Conservation (phyloP, 1,284 basidiomycete genomes). For the Trichosporon asahii region DNA sequence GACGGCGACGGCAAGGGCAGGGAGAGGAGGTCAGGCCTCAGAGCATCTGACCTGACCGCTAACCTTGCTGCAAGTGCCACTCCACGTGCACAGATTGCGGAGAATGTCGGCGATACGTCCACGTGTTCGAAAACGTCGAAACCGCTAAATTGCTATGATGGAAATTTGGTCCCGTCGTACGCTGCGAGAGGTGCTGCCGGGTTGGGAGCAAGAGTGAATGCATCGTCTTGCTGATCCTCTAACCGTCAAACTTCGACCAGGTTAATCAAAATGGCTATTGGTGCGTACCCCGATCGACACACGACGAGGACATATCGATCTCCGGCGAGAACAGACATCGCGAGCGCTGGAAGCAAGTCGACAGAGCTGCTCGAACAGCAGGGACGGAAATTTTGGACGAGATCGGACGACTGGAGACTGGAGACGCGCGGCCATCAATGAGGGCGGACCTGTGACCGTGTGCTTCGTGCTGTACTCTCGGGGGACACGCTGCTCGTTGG, state of each 20-base stretch:
- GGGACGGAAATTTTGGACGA: background rate
- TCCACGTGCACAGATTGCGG: background rate
- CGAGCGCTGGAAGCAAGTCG: background rate
- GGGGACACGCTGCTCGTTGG: no score
- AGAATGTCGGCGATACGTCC: background rate
- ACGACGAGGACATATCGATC: conserved; percentile 3
- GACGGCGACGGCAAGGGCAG: no score
- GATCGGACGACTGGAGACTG: background rate
- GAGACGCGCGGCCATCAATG: background rate
- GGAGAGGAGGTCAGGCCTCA: no score
- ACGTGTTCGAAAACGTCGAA: background rate
- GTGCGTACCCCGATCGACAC: background rate
- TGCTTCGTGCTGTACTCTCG: background rate
- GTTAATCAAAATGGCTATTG: conserved; percentile 4
- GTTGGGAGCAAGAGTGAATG: background rate
- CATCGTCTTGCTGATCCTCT: conserved; percentile 7
- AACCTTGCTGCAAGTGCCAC: no score
- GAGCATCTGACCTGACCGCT: no score
- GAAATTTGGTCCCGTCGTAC: background rate
- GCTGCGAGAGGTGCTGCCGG: background rate
- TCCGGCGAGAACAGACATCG: background rate
- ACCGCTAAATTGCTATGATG: background rate
- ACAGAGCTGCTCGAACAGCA: background rate
- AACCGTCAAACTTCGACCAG: conserved; percentile 10
- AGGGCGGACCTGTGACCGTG: background rate